These are phyloP conservation scores for Discostella stelligeroides DNA, from an alignment of 108 stramenopile genomes.

Conservation along the genomic window DNA sequence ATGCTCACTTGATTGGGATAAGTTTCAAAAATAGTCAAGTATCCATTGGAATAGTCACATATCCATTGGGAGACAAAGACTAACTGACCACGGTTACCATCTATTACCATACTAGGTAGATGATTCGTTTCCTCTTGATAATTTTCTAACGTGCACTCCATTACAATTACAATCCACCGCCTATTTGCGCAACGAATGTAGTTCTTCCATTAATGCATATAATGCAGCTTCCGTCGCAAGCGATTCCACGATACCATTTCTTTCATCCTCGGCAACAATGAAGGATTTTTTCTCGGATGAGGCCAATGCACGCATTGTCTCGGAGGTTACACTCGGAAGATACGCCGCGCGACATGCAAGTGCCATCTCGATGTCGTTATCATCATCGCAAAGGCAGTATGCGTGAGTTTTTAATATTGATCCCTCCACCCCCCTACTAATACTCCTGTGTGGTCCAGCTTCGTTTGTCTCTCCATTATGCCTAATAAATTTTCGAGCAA, in stretches of 20 bases:
- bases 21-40: no score
- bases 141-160: no score
- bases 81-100: no score
- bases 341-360: constrained; percentile 68
- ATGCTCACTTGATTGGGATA: no score
- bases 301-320: constrained; percentile 42
- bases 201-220: constrained; percentile 24
- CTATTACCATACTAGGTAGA: no score
- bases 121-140: no score
- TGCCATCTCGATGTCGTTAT: constrained; percentile 91
- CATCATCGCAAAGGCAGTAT: constrained; percentile 85
- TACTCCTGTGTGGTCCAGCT: constrained; percentile 1
- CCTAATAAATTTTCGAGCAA: constrained; percentile 48
- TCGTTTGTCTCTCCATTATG: background rate
- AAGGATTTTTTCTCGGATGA: background rate
- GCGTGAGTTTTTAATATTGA: constrained; percentile 34
- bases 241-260: constrained; percentile 24
- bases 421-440: background rate
- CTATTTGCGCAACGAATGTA: background rate
- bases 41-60: no score
- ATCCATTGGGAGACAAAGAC: no score
- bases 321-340: constrained; percentile 65
- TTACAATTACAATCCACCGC: no score
- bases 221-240: constrained; percentile 46
- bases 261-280: constrained; percentile 35